Conservation (phyloP, 345 rosid species). For the Raphanus raphanistrum region DNA sequence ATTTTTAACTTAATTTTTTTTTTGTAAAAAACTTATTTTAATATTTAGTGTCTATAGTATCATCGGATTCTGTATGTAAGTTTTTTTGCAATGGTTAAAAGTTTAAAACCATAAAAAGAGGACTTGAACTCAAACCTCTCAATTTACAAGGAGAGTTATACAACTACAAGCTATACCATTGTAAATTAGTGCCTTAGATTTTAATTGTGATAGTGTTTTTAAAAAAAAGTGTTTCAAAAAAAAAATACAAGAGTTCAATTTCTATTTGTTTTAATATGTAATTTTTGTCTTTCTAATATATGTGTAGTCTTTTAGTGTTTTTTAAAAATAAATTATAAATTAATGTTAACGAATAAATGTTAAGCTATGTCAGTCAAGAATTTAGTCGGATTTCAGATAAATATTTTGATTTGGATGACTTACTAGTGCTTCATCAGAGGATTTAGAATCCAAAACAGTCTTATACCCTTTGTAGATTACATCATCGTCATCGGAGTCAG, state of each 20-base stretch:
- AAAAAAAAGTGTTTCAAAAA: too few relatives aligned
- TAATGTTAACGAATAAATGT: background rate
- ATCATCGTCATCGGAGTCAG: slow-evolving; percentile 48
- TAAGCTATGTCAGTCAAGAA: background rate
- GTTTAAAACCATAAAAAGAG: background rate
- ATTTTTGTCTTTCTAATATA: background rate
- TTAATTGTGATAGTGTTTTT: background rate
- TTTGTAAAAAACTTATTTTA: too few relatives aligned
- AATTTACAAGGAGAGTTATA: background rate
- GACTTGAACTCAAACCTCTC: background rate
- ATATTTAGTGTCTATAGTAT: too few relatives aligned
- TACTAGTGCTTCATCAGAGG: slow-evolving; percentile 71
- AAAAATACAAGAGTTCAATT: background rate
- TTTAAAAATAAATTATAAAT: background rate
- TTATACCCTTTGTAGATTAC: slow-evolving; percentile 65
- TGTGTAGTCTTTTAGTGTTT: background rate
- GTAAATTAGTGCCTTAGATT: background rate
- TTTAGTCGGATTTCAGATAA: background rate
- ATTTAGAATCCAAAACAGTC: slow-evolving; percentile 74
- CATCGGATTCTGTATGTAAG: too few relatives aligned
- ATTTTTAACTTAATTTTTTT: too few relatives aligned
- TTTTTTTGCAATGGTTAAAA: too few relatives aligned
- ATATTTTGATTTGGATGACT: slow-evolving; percentile 9
- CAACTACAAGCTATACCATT: background rate
- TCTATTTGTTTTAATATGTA: background rate